Evolutionary conservation across 306 rosid genomes (phyloP).

Genomic region (Quercus robur): DNA sequence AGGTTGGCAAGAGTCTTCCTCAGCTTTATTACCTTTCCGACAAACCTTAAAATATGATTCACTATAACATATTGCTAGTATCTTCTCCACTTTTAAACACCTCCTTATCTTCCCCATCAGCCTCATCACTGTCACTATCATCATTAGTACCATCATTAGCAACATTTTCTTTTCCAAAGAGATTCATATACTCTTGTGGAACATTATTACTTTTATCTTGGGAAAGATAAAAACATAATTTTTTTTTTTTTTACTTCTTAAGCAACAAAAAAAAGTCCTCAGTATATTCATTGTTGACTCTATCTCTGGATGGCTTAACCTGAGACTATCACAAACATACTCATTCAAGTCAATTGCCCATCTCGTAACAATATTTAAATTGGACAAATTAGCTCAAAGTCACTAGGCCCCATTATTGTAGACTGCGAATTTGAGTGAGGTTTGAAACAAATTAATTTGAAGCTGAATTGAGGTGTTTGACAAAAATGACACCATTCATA

Average conservation of each 20-base stretch:
- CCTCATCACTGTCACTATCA: conserved; percentile 16
- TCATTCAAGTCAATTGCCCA: conserved; percentile 76
- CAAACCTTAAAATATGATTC: conserved; percentile 63
- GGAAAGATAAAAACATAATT: conserved; percentile 42
- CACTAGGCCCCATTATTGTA: not conserved
- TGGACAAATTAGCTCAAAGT: not conserved
- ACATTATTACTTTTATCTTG: conserved; percentile 32
- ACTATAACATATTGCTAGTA: conserved; percentile 51
- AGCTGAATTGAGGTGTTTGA: no score
- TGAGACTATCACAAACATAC: conserved; percentile 58
- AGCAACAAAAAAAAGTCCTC: conserved; percentile 56
- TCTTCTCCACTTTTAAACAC: conserved; percentile 56
- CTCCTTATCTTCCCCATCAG: conserved; percentile 23
- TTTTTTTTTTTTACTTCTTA: conserved; percentile 59
- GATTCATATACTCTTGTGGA: conserved; percentile 30
- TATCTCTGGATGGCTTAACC: conserved; percentile 64
- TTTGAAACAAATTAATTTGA: no score
- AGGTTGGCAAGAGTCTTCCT: conserved; percentile 80
- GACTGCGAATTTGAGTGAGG: no score
- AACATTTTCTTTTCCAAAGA: conserved; percentile 11
- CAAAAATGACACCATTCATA: no score
- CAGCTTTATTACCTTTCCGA: conserved; percentile 71
- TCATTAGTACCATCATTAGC: conserved; percentile 22
- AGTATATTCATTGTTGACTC: conserved; percentile 72
- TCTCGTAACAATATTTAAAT: conserved; percentile 14